Evolutionary conservation across 257 asterid species (phyloP).

Genomic region (Penstemon eatonii): DNA sequence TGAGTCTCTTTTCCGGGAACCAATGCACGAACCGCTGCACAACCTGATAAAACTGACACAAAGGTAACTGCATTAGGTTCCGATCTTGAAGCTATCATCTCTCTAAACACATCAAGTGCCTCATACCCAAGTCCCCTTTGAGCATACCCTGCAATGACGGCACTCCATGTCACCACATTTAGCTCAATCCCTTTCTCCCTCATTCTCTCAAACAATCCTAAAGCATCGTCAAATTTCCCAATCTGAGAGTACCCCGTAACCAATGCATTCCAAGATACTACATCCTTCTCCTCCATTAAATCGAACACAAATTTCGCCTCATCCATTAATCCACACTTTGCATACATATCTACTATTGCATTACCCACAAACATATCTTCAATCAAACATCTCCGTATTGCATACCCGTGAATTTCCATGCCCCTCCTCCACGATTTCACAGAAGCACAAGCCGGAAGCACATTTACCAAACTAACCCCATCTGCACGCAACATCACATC

Average conservation of each 20-base stretch:
- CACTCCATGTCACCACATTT: slow-evolving; percentile 91
- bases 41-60: slow-evolving; percentile 76
- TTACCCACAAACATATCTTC: slow-evolving; percentile 76
- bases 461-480: slow-evolving; percentile 77
- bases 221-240: slow-evolving; percentile 66
- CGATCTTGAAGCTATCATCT: slow-evolving; percentile 59
- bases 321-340: slow-evolving; percentile 68
- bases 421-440: slow-evolving; percentile 50
- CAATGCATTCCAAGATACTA: slow-evolving; percentile 86
- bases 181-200: slow-evolving; percentile 49
- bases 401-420: slow-evolving; percentile 66
- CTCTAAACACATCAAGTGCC: slow-evolving; percentile 66
- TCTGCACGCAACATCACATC: slow-evolving; percentile 49
- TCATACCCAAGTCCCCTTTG: slow-evolving; percentile 85
- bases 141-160: slow-evolving; percentile 85
- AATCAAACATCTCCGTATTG: slow-evolving; percentile 52
- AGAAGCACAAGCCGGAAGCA: slow-evolving; percentile 73
- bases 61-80: slow-evolving; percentile 77
- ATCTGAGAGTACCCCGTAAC: slow-evolving; percentile 83
- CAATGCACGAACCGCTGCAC: slow-evolving; percentile 72
- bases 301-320: slow-evolving; percentile 68
- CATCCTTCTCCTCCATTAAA: slow-evolving; percentile 72
- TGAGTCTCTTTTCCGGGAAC: slow-evolving; percentile 73
- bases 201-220: slow-evolving; percentile 68
- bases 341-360: slow-evolving; percentile 81